Conservation (phyloP, 805 yeast species). For the Cyberlindnera veronae region DNA sequence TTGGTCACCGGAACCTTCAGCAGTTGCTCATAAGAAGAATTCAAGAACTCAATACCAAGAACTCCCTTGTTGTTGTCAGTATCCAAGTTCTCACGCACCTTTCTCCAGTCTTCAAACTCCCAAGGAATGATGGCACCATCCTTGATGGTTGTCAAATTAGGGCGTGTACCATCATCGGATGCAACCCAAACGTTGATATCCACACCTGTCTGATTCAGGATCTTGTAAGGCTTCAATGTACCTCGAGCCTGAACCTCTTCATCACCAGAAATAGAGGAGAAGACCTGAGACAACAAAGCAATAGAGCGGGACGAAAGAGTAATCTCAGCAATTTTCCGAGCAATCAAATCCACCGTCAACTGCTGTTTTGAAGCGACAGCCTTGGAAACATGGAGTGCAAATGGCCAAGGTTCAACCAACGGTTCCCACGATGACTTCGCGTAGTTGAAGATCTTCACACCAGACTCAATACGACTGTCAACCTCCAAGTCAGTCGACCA, state of each 20-base stretch:
- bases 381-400: constrained; percentile 65
- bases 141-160: constrained; percentile 34
- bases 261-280: constrained; percentile 52
- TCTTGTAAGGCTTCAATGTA: constrained; percentile 75
- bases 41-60: constrained; percentile 59
- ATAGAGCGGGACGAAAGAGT: constrained; percentile 80
- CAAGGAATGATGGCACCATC: constrained; percentile 61
- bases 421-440: constrained; percentile 96
- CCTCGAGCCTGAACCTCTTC: constrained; percentile 62
- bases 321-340: constrained; percentile 73
- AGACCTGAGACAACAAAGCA: constrained; percentile 69
- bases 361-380: constrained; percentile 42
- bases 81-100: constrained; percentile 73
- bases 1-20: constrained; percentile 62
- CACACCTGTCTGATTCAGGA: constrained; percentile 81
- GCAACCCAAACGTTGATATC: constrained; percentile 84
- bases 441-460: constrained; percentile 78
- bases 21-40: constrained; percentile 51
- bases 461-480: constrained; percentile 59
- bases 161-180: constrained; percentile 24
- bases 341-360: constrained; percentile 62
- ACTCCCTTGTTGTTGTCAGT: constrained; percentile 58
- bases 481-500: constrained; percentile 87
- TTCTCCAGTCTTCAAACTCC: constrained; percentile 95
- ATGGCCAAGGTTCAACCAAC: constrained; percentile 80